phyloP scores from a whole-genome alignment of 116 monocot genomes.

The Iris pallida region DNA sequence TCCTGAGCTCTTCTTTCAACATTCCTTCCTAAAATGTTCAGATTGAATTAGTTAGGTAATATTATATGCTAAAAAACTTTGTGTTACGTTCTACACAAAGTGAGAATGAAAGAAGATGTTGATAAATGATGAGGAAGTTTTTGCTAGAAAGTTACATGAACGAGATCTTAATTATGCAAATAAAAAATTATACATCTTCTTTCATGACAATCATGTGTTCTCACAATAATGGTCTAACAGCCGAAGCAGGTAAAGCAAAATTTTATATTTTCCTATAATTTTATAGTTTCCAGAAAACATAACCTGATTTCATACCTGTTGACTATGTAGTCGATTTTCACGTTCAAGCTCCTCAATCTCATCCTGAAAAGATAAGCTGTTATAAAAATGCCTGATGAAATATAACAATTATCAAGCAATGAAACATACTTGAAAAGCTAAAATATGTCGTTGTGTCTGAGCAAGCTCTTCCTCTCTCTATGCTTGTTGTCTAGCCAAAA shows the following conservation, averaged over 20 bases:
- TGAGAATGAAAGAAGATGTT: no score
- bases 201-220: no score
- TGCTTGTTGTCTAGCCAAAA: conserved; percentile 93
- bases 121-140: no score
- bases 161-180: no score
- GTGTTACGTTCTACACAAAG: no score
- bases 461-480: conserved; percentile 98
- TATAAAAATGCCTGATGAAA: not conserved
- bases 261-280: no score
- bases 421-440: conserved; percentile 76
- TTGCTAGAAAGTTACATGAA: no score
- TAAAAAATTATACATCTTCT: no score
- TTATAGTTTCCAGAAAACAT: not conserved
- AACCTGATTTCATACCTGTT: conserved; percentile 50
- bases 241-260: no score
- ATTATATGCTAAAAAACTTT: no score
- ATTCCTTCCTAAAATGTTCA: conserved; percentile 89
- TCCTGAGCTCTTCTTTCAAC: conserved; percentile 80
- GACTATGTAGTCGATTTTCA: conserved; percentile 85
- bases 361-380: conserved; percentile 43
- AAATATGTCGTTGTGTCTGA: conserved; percentile 89
- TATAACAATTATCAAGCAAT: not conserved
- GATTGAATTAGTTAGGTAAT: no score
- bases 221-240: no score
- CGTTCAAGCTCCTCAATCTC: conserved; percentile 96